These are phyloP conservation scores for Carex arenaria DNA, from an alignment of 202 grass and related monocot genomes.

Conservation along the genomic window DNA sequence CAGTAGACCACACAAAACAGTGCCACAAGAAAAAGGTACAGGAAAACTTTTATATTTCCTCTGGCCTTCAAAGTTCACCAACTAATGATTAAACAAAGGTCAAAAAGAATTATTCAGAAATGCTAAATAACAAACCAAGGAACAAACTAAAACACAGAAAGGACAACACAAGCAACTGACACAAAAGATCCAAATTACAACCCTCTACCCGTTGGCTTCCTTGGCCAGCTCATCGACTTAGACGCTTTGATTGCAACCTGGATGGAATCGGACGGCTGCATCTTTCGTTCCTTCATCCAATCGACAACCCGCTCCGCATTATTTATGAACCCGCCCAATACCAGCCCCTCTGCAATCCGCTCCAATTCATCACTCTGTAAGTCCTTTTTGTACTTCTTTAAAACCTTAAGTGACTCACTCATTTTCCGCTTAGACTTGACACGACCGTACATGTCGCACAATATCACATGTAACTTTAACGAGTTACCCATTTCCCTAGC, in stretches of 20 bases:
- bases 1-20: neutral
- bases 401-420: constrained; percentile 63
- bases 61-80: neutral
- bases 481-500: constrained; percentile 52
- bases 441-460: constrained; percentile 76
- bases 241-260: constrained; percentile 24
- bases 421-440: constrained; percentile 40
- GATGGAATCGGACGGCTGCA: constrained; percentile 29
- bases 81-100: neutral
- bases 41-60: constrained; percentile 3
- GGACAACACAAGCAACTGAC: neutral
- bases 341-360: constrained; percentile 48
- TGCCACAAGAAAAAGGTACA: neutral
- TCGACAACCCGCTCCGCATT: constrained; percentile 53
- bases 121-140: neutral
- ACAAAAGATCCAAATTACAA: neutral
- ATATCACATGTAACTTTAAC: constrained; percentile 68
- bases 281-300: constrained; percentile 53
- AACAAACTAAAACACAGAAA: neutral
- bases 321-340: constrained; percentile 39
- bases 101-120: neutral
- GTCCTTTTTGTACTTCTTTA: constrained; percentile 53
- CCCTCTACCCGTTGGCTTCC: neutral
- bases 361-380: constrained; percentile 61
- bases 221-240: constrained; percentile 6